Percentiles rank a stretch among this genome's conserved stretches.
Evolutionary conservation across 106 monocot species (phyloP).

Genomic region (Allium sativum): DNA sequence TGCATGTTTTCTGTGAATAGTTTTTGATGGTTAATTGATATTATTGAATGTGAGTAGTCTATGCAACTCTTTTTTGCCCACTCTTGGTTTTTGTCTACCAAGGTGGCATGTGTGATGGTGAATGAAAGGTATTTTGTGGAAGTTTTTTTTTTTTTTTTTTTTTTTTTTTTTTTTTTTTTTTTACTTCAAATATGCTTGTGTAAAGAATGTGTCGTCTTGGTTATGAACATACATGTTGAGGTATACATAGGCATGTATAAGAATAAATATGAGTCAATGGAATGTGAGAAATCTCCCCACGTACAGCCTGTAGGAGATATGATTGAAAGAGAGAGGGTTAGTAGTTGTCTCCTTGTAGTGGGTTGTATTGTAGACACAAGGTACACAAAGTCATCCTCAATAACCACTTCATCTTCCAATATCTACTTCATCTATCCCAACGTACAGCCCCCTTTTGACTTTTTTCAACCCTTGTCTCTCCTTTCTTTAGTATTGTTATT

Average conservation of each 20-base stretch:
- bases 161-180: neutral
- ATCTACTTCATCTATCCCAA: no score
- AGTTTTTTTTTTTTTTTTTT: neutral
- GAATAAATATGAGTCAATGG: neutral
- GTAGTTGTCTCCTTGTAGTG: neutral
- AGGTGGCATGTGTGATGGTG: no score
- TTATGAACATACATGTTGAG: neutral
- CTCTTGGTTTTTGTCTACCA: no score
- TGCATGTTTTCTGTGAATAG: neutral
- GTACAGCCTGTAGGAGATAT: neutral
- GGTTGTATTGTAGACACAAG: constrained; percentile 6
- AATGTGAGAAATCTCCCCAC: neutral
- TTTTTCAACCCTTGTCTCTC: no score
- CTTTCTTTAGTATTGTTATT: no score
- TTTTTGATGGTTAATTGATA: neutral
- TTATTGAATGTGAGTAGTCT: neutral
- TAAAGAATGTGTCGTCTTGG: neutral
- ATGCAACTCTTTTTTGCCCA: neutral
- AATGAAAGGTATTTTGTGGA: neutral
- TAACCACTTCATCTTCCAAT: constrained; percentile 2
- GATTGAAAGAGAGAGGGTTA: neutral
- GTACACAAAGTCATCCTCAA: neutral
- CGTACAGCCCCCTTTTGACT: no score
- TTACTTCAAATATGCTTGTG: neutral
- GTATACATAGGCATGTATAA: no score